Evolutionary conservation across 371 early-diverging fungal species (phyloP).

Genomic region (Synchytrium microbalum): DNA sequence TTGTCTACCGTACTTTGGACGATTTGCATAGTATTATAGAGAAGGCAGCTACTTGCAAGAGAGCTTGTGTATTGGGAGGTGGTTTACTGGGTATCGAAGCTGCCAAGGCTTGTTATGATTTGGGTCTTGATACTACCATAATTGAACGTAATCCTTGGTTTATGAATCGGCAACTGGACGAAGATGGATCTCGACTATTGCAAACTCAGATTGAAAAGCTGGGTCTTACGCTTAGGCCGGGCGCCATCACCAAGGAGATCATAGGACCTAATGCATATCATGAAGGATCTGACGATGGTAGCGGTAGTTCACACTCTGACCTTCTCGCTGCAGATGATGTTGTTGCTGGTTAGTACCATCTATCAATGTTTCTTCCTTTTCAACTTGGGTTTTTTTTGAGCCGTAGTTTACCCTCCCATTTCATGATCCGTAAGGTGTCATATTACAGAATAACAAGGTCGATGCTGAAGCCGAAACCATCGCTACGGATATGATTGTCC

Average conservation of each 20-base stretch:
- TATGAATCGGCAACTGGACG: conserved; percentile 52
- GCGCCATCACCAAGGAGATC: background rate
- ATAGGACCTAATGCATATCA: no score
- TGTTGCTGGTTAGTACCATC: no score
- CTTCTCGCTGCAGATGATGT: no score
- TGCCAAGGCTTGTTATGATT: conserved; percentile 52
- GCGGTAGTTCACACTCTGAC: no score
- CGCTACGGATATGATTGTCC: conserved; percentile 46
- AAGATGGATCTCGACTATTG: conserved; percentile 41
- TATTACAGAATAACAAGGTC: background rate
- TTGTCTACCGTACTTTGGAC: conserved; percentile 56
- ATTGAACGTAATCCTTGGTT: conserved; percentile 46
- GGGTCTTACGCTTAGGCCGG: conserved; percentile 23
- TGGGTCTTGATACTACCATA: conserved; percentile 45
- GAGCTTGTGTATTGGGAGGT: conserved; percentile 52
- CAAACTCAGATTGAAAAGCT: conserved; percentile 46
- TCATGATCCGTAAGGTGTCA: background rate
- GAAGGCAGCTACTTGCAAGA: conserved; percentile 35
- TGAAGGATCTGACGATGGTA: no score
- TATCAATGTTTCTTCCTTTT: no score
- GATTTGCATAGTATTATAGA: conserved; percentile 47
- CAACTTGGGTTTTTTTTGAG: no score
- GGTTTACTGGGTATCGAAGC: conserved; percentile 62
- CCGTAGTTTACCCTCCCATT: no score
- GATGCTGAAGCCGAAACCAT: background rate